Percentiles rank a stretch among this genome's conserved stretches.
Conservation (phyloP, 345 rosid genomes). For the Acer negundo region DNA sequence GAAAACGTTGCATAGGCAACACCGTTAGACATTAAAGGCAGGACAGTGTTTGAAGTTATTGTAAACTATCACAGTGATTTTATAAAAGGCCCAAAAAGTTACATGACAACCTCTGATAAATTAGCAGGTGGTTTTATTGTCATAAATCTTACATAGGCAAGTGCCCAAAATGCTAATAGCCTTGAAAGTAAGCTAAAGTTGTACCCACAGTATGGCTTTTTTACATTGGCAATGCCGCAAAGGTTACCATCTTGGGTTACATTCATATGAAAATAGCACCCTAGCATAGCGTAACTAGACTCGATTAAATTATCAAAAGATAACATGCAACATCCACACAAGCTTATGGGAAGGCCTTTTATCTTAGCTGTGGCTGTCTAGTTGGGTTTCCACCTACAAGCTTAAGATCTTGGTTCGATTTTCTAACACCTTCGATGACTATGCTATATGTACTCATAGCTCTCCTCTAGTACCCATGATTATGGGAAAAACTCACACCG, state of each 20-base stretch:
- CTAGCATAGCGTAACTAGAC: background rate
- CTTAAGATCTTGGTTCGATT: background rate
- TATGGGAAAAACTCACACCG: background rate
- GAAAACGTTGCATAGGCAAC: background rate
- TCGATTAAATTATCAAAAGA: background rate
- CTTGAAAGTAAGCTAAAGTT: background rate
- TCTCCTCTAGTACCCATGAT: background rate
- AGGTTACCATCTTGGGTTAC: background rate
- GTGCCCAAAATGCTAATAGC: background rate
- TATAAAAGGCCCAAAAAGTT: background rate
- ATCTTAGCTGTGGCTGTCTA: background rate
- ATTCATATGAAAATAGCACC: background rate
- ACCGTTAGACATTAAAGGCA: background rate
- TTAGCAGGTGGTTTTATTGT: background rate
- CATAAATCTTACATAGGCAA: background rate
- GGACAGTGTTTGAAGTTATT: background rate
- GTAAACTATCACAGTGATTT: background rate
- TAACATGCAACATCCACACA: constrained; percentile 5
- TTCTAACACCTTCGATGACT: background rate
- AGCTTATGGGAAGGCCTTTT: background rate
- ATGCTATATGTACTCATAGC: background rate
- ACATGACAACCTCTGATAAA: background rate
- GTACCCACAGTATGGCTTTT: background rate
- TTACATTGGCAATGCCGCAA: background rate
- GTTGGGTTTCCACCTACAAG: background rate